Percentiles rank a stretch among this genome's conserved stretches.
Conservation (phyloP, 2,329 filamentous ascomycete genomes). For the Diplodia scrobiculata region DNA sequence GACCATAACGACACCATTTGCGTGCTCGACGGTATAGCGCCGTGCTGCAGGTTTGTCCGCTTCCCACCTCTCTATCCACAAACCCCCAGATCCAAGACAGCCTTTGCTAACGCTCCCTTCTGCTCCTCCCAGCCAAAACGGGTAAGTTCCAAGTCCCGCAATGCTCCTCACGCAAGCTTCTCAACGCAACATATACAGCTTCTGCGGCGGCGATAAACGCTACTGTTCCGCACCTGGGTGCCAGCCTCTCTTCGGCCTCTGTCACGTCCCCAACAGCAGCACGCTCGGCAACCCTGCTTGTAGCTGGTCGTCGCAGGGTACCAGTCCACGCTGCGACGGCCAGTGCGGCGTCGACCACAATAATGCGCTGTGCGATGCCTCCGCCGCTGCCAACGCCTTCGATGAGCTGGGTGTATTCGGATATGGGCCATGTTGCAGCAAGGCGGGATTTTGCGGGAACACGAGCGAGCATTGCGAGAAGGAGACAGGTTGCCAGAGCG, state of each 20-base stretch:
- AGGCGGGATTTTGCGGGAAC: constrained; percentile 21
- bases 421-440: constrained; percentile 25
- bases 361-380: constrained; percentile 11
- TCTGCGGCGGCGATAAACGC: constrained; percentile 22
- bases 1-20: constrained; percentile 14
- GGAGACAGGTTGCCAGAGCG: constrained; percentile 18
- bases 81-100: no score
- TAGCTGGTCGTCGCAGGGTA: constrained; percentile 16
- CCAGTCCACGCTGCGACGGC: constrained; percentile 26
- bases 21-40: constrained; percentile 21
- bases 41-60: constrained; percentile 17
- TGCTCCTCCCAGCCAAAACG: neutral
- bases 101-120: neutral
- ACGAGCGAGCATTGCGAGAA: constrained; percentile 16
- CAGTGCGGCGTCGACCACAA: constrained; percentile 17
- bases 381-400: neutral
- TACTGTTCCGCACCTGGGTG: constrained; percentile 16
- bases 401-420: constrained; percentile 10
- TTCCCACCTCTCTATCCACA: no score
- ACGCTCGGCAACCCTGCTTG: constrained; percentile 23
- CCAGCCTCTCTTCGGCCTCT: constrained; percentile 20
- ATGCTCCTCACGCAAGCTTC: neutral
- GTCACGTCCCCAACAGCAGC: constrained; percentile 10
- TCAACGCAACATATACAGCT: constrained; percentile 3
- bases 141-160: neutral